A percentile compares a stretch with the other conserved stretches of the same genome.
Evolutionary conservation across 805 yeast species (phyloP).

Genomic region (Zygotorulaspora danielsina): DNA sequence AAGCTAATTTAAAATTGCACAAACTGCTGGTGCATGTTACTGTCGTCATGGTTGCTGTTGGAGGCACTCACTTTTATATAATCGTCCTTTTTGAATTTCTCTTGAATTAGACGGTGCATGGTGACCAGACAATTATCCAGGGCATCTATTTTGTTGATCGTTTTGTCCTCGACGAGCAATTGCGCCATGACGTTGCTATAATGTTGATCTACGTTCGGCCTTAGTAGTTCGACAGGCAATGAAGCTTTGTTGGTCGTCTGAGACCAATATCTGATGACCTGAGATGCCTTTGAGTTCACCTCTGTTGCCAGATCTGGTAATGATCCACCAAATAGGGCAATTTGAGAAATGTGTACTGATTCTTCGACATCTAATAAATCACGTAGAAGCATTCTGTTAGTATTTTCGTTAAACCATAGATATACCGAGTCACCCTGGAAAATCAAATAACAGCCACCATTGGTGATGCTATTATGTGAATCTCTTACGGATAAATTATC

Average conservation of each 20-base stretch:
- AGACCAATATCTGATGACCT: constrained; percentile 50
- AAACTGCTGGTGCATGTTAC: constrained; percentile 31
- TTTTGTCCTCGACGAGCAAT: constrained; percentile 69
- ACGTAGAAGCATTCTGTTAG: constrained; percentile 58
- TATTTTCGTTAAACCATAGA: constrained; percentile 67
- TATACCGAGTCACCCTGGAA: constrained; percentile 61
- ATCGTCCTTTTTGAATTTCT: constrained; percentile 46
- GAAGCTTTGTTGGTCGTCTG: constrained; percentile 22
- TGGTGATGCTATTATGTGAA: constrained; percentile 39
- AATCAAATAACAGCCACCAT: constrained; percentile 73
- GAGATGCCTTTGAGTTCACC: constrained; percentile 63
- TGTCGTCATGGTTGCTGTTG: constrained; percentile 7
- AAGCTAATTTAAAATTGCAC: constrained; percentile 27
- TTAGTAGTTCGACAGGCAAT: constrained; percentile 28
- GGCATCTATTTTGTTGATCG: constrained; percentile 48
- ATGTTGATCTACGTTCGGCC: constrained; percentile 34
- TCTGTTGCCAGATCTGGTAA: constrained; percentile 69
- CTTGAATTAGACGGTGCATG: constrained; percentile 61
- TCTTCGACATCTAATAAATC: constrained; percentile 69
- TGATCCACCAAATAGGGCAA: constrained; percentile 39
- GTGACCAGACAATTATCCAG: constrained; percentile 64
- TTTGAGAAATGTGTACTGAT: constrained; percentile 18
- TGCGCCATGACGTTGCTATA: constrained; percentile 42
- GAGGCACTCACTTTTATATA: constrained; percentile 26
- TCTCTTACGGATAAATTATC: constrained; percentile 41